Evolutionary conservation across 2,329 filamentous ascomycete species (phyloP).

Genomic region (Stemphylium vesicarium): DNA sequence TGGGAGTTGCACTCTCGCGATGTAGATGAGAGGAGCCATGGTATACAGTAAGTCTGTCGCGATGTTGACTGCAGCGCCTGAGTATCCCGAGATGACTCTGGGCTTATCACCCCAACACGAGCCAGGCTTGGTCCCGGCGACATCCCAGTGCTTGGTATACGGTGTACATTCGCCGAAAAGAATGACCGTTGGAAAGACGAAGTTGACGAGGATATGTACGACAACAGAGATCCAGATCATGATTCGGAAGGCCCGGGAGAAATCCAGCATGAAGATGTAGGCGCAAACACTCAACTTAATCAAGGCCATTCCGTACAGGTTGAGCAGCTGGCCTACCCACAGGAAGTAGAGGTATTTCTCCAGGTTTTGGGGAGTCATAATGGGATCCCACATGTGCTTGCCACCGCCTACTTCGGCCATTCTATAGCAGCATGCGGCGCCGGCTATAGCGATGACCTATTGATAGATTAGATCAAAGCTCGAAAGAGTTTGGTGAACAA

Average conservation of each 20-base stretch:
- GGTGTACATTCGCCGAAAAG: constrained; percentile 32
- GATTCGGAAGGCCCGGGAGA: constrained; percentile 28
- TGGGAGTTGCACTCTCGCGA: constrained; percentile 30
- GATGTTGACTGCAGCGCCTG: constrained; percentile 34
- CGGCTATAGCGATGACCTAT: constrained; percentile 30
- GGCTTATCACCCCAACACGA: constrained; percentile 32
- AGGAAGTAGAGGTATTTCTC: constrained; percentile 25
- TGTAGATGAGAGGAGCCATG: constrained; percentile 30
- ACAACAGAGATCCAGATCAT: constrained; percentile 31
- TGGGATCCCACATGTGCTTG: constrained; percentile 34
- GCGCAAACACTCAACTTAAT: constrained; percentile 38
- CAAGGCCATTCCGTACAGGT: constrained; percentile 37
- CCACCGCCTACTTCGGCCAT: constrained; percentile 28
- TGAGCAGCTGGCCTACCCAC: constrained; percentile 34
- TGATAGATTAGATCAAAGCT: constrained; percentile 1
- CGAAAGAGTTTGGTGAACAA: too few relatives aligned
- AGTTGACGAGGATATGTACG: constrained; percentile 28
- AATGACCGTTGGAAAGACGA: constrained; percentile 33
- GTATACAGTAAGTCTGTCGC: constrained; percentile 35
- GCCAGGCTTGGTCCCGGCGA: constrained; percentile 25
- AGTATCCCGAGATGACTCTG: constrained; percentile 35
- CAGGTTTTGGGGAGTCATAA: constrained; percentile 26
- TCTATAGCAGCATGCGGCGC: constrained; percentile 27
- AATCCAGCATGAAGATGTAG: constrained; percentile 36
- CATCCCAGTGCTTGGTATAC: constrained; percentile 32